Evolutionary conservation across 2,329 filamentous ascomycete genomes (phyloP), one percentile per base, ranked within the genome.

Genomic region (Apiospora rasikravindrae): DNA sequence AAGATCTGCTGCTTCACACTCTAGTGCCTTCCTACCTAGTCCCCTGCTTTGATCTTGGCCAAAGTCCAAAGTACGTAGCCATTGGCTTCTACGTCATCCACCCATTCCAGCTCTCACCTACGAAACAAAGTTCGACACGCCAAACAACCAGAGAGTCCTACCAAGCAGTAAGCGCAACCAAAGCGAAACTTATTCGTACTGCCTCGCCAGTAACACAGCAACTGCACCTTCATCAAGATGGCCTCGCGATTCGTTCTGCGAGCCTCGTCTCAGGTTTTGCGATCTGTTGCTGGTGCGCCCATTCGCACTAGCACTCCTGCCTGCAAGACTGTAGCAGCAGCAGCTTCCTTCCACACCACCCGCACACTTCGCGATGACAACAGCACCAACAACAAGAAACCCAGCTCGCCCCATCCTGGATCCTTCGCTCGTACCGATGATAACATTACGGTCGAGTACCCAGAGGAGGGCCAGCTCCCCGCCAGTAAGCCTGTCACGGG

Each of bases 391-490:
- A 68, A 33, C 8, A 37, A 33, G 10, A 40, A 26, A 7, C 29
- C 8, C 19, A 57, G 22, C 26, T 22, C 7, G n/a, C 24, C 45
- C 13, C 14, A 26, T 11, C 33, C 86, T 19, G 93, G 94, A 70
- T 86, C 90, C 73, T 93, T 92, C 80, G 93, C 94, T 22, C 92
- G 94, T 78, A 97, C 94, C 13, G 93, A 97, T 78, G 89, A 94
- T 69, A 90, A 87, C 71, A 92, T 97, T 73, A 89, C 90, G 51
- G 91, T 96, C 74, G 90, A 94, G 81, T 94, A 97, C 80, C 94
- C 94, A 0, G 88, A 90, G 49, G 92, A 94, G 78, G 84, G 89
- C 71, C 89, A 95, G 73, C 88, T 96, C 75, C 94, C 94, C 13
- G 87, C 88, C 57, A 92, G 91, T 72, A 85, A 86, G 71, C 92